Conservation (phyloP, 306 rosid genomes). For the Lablab purpureus region DNA sequence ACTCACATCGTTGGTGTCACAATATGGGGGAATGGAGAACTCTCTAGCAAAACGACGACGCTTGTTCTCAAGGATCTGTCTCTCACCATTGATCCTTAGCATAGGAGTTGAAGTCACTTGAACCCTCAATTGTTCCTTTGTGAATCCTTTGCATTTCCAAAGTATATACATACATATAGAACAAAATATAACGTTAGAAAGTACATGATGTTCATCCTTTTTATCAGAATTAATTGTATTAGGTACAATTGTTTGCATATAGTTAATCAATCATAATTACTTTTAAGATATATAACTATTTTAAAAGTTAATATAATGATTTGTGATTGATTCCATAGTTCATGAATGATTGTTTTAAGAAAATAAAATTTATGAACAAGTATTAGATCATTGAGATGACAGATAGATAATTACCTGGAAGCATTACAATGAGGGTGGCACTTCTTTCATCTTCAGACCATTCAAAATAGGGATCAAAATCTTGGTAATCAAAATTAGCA, state of each 20-base stretch:
- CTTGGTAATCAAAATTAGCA: constrained; percentile 43
- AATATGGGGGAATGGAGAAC: constrained; percentile 53
- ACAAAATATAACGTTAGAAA: neutral
- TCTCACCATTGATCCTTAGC: constrained; percentile 61
- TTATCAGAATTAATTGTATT: too few species aligned
- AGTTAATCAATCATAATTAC: too few species aligned
- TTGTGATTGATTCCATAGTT: too few species aligned
- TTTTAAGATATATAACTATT: too few species aligned
- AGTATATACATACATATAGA: neutral
- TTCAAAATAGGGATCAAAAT: constrained; percentile 53
- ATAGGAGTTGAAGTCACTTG: constrained; percentile 56
- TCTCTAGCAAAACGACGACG: constrained; percentile 69
- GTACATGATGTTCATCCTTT: neutral
- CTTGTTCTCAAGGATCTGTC: constrained; percentile 35
- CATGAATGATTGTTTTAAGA: too few species aligned
- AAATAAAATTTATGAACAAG: neutral
- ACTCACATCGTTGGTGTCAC: constrained; percentile 47
- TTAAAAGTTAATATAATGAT: too few species aligned
- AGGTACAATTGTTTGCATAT: too few species aligned
- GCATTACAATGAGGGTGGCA: constrained; percentile 51
- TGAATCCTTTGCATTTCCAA: constrained; percentile 56
- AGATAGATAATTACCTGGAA: constrained; percentile 62
- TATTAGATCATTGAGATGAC: neutral
- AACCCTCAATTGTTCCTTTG: constrained; percentile 59
- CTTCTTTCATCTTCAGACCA: constrained; percentile 53